phyloP scores from a whole-genome alignment of 305 asterid species.

The Fraxinus dipetala region DNA sequence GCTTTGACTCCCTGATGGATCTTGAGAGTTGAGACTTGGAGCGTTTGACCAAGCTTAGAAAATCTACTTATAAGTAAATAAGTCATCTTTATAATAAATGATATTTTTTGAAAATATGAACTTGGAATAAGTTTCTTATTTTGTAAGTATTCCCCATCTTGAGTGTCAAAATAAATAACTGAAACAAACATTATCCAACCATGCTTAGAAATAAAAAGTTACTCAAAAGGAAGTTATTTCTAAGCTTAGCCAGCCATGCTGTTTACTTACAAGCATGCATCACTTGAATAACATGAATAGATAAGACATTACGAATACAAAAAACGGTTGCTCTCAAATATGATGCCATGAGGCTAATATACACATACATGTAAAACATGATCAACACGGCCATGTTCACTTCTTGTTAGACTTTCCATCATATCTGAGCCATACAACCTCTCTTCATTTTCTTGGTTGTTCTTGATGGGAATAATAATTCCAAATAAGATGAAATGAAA shows the following conservation, averaged over 20 bases:
- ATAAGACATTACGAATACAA: neutral
- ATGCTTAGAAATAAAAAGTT: neutral
- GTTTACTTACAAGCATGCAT: neutral
- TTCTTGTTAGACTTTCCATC: slow-evolving; percentile 81
- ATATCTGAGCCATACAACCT: slow-evolving; percentile 74
- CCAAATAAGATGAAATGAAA: too few relatives aligned
- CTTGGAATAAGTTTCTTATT: neutral
- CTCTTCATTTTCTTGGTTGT: slow-evolving; percentile 39
- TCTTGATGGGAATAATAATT: too few relatives aligned
- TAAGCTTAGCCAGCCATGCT: neutral
- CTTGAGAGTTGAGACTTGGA: too few relatives aligned
- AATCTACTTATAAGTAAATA: too few relatives aligned
- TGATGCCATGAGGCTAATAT: neutral
- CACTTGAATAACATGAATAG: neutral
- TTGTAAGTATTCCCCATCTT: neutral
- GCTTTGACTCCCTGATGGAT: neutral
- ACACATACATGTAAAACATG: slow-evolving; percentile 79
- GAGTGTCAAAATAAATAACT: neutral
- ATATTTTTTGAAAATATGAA: neutral
- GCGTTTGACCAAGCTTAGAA: too few relatives aligned
- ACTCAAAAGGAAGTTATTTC: neutral
- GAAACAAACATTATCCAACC: neutral
- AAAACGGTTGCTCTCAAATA: neutral
- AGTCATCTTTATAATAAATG: too few relatives aligned
- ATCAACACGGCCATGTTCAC: slow-evolving; percentile 78